Percentiles rank a stretch among this genome's conserved stretches.
Conservation (phyloP, 208 protist genomes). For the Blechomonas ayalai region DNA sequence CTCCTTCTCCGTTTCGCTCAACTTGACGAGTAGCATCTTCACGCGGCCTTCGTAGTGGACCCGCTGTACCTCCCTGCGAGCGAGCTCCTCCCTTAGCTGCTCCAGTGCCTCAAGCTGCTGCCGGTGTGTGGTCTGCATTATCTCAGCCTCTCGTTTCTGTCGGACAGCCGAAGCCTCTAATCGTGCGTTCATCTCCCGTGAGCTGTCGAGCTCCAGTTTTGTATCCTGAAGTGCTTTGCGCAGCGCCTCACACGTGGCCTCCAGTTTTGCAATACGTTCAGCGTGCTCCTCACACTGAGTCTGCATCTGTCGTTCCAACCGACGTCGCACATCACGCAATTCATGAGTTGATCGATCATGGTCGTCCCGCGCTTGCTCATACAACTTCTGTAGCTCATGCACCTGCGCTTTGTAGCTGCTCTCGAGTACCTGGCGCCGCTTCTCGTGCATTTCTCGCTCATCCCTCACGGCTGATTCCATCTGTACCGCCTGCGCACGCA, state of each 20-base stretch:
- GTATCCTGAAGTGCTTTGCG: conserved; percentile 1
- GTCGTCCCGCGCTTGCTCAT: conserved; percentile 12
- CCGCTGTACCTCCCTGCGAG: conserved; percentile 12
- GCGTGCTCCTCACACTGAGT: background rate
- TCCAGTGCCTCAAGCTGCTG: conserved; percentile 17
- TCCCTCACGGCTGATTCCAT: too few relatives aligned
- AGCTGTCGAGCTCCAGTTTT: conserved; percentile 14
- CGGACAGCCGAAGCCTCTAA: conserved; percentile 20
- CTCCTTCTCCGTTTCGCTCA: conserved; percentile 37
- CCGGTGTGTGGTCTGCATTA: conserved; percentile 1
- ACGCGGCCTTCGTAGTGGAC: conserved; percentile 15
- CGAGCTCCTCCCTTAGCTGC: conserved; percentile 12
- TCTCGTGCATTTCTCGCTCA: background rate
- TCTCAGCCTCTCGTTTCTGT: conserved; percentile 17
- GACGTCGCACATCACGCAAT: background rate
- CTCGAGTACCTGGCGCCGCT: background rate
- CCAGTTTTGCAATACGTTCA: background rate
- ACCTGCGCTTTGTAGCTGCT: conserved; percentile 11
- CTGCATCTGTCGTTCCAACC: background rate
- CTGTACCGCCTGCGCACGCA: conserved; percentile 10
- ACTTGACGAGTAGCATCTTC: conserved; percentile 12
- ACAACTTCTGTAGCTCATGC: conserved; percentile 7
- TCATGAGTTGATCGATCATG: conserved; percentile 1
- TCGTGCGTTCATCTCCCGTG: conserved; percentile 8
- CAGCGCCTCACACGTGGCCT: conserved; percentile 12